Conservation (phyloP, 2,329 filamentous ascomycete genomes). For the Colletotrichum eleusines region DNA sequence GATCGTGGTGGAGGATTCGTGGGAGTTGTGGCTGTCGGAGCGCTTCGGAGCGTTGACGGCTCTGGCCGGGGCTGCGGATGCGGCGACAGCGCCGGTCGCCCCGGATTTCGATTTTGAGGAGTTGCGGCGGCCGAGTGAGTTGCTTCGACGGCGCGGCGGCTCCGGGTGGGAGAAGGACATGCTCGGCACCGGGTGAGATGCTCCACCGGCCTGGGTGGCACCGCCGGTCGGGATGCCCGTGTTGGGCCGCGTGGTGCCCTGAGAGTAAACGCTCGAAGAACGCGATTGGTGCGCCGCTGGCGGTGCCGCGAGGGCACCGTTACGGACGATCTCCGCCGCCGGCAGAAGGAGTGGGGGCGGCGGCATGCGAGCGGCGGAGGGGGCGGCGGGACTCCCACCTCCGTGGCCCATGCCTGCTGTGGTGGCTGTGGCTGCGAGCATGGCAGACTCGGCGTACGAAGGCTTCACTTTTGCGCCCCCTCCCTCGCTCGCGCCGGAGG, state of each 20-base stretch:
- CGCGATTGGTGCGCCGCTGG: conserved; percentile 43
- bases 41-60: conserved; percentile 29
- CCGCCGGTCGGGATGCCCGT: conserved; percentile 41
- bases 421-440: conserved; percentile 42
- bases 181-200: conserved; percentile 43
- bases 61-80: neutral
- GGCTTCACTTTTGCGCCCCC: conserved; percentile 35
- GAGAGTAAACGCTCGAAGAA: conserved; percentile 54
- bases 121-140: conserved; percentile 34
- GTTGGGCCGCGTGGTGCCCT: conserved; percentile 46
- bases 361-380: conserved; percentile 29
- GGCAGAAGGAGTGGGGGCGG: conserved; percentile 43
- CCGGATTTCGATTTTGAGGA: conserved; percentile 32
- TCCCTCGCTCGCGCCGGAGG: conserved; percentile 38
- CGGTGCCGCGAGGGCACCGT: conserved; percentile 29
- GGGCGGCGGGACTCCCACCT: conserved; percentile 33
- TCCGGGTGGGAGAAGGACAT: conserved; percentile 43
- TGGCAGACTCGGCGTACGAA: conserved; percentile 37
- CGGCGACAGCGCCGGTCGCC: conserved; percentile 24
- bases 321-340: conserved; percentile 48
- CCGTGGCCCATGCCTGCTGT: conserved; percentile 42
- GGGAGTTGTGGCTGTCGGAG: conserved; percentile 40
- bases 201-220: conserved; percentile 34
- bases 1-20: conserved; percentile 55
- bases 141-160: conserved; percentile 40